Evolutionary conservation across 129 eudicot species (phyloP).

Genomic region (Logfia minima): DNA sequence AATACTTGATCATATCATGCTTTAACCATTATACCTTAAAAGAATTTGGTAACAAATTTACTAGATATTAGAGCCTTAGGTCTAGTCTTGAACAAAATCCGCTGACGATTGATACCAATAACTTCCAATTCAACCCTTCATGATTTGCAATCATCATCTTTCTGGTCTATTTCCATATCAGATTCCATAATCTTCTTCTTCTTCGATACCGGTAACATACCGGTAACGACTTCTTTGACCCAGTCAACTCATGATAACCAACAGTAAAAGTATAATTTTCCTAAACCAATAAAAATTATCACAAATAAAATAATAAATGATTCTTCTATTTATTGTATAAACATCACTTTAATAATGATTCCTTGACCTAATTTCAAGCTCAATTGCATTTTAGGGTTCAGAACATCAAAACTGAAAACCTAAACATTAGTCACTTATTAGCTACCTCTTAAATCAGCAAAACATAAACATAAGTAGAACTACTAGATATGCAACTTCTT

Average conservation of each 20-base stretch:
- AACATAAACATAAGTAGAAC: too few relatives aligned
- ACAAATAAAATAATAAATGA: too few relatives aligned
- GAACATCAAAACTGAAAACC: too few relatives aligned
- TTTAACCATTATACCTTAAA: conserved; percentile 9
- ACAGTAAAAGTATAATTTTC: conserved; percentile 77
- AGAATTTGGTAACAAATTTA: conserved; percentile 24
- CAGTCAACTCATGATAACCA: conserved; percentile 92
- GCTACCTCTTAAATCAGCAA: too few relatives aligned
- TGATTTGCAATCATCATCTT: conserved; percentile 26
- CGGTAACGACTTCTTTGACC: conserved; percentile 70
- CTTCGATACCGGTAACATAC: conserved; percentile 71
- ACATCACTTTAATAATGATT: too few relatives aligned
- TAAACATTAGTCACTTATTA: too few relatives aligned
- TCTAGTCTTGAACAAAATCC: conserved; percentile 85
- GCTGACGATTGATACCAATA: conserved; percentile 78
- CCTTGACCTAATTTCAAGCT: too few relatives aligned
- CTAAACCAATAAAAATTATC: conserved; percentile 34
- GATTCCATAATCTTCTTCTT: conserved; percentile 50
- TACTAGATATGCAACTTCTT: too few relatives aligned
- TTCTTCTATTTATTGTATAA: too few relatives aligned
- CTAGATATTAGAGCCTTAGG: conserved; percentile 87
- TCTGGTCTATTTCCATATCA: conserved; percentile 31
- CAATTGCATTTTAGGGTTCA: too few relatives aligned
- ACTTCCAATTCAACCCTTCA: conserved; percentile 68
- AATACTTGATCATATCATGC: neutral